Evolutionary conservation across 2,329 filamentous ascomycete species (phyloP), one percentile per base, ranked within the genome.

Genomic region (Septoria linicola): DNA sequence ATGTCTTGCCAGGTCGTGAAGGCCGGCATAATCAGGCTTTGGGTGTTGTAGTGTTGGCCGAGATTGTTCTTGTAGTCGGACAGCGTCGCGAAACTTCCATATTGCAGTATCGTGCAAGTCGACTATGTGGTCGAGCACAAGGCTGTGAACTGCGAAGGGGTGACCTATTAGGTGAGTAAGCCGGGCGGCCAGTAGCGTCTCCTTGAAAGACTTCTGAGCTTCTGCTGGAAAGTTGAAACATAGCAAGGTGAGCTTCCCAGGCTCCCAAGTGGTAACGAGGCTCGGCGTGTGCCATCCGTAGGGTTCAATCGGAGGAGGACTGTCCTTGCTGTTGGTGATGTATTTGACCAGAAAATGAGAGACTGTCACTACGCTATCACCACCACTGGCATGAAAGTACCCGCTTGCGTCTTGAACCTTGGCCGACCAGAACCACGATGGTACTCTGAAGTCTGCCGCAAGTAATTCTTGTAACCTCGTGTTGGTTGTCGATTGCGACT

Each of bases 1-100:
- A 25, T 63, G 59, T n/a, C 60, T 36, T 1, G 59, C 53, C 2
- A 61, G 42, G 17, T 63, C 60, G 44, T 63, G 57, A 43, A 61
- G 50, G 2, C 16, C 44, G 4, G 34, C 35, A 32, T 54, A 60
- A n/a, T 48, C 55, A 10, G 30, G 40, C 6, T 40, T 19, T 11
- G 43, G 51, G 16, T 32, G 25, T 13, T 40, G 37, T 14, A 47
- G n/a, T 11, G 20, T 19, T 23, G 44, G 55, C 13, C 55, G 52
- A 10, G 53, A 17, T 14, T 40, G 32, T 31, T 62, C 58, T 13
- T 27, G 43, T 2, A 41, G 19, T 19, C 59, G 58, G 6, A 62
- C 54, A 14, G 35, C 41, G 34, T 58, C 53, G 23, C 57, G 51
- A 35, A 56, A 58, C 11, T 48, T 25, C 52, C 57, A 58, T 3